Conservation (phyloP, 345 rosid genomes). For the Odontarrhena argentea region DNA sequence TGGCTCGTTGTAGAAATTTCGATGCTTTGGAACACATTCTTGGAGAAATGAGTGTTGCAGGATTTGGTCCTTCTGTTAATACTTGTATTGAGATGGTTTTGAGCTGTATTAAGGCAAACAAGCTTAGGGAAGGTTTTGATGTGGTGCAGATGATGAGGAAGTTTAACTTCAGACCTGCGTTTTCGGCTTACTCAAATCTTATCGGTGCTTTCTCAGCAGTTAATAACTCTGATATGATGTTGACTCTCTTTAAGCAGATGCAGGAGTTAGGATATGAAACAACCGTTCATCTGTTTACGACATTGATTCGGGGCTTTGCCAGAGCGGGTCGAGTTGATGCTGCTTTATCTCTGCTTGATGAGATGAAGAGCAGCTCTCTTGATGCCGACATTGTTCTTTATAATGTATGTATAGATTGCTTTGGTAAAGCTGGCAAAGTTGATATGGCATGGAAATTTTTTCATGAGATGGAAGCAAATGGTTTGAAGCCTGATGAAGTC, state of each 20-base stretch:
- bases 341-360: conserved; percentile 84
- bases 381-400: conserved; percentile 86
- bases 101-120: conserved; percentile 61
- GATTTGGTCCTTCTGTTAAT: conserved; percentile 68
- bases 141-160: conserved; percentile 79
- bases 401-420: conserved; percentile 93
- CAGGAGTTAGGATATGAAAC: conserved; percentile 96
- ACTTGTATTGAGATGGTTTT: conserved; percentile 60
- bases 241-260: conserved; percentile 82
- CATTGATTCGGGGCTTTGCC: conserved; percentile 79
- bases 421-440: conserved; percentile 86
- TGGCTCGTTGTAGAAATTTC: conserved; percentile 61
- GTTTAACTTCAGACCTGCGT: conserved; percentile 89
- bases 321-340: conserved; percentile 80
- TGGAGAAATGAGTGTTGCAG: conserved; percentile 87
- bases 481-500: conserved; percentile 82
- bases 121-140: conserved; percentile 75
- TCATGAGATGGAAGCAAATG: conserved; percentile 76
- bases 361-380: conserved; percentile 79
- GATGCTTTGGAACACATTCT: conserved; percentile 67
- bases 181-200: conserved; percentile 85
- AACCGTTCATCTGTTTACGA: conserved; percentile 79
- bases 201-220: conserved; percentile 78
- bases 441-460: conserved; percentile 99
- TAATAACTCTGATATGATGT: conserved; percentile 69